Evolutionary conservation across 1,284 basidiomycete species (phyloP), one percentile per base, ranked within the genome.

Genomic region (Boletus sp.): DNA sequence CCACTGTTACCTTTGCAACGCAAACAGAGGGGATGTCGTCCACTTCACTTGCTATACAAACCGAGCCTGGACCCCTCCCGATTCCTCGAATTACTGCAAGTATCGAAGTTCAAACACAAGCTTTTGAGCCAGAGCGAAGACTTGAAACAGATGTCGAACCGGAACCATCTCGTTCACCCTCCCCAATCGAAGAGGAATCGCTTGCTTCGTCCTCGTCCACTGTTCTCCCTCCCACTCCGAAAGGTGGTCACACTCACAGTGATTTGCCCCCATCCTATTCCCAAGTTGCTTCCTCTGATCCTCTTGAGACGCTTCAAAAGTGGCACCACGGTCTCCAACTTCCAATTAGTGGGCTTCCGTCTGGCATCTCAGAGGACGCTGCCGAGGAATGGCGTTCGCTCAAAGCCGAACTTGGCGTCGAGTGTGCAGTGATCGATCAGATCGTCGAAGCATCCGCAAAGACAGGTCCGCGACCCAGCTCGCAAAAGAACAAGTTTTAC

Each of bases 391-490:
- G 88, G 84, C 78, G 77, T 51, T 75, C 81, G 7, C 70, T 92
- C 49, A 89, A 91, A 65, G 77, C 79, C 29, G 84, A 88, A 59
- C 73, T 90, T 2, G 88, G 87, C 10, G 73, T 90, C 33, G 81
- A 84, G 22, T 88, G 89, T 57, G 59, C 71, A n/a, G 82, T 87
- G 30, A 85, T 92, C 54, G 87, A 91, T 64, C 79, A 82, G 61
- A 69, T 91, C 50, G 78, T 67, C 25, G 74, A 68, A 58, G 71
- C 62, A 45, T 82, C 81, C 6, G 62, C 66, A 14, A 72, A 70
- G 54, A 70, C 65, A 5, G 66, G 69, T n/a, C 58, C 60, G 5
- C 50, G 63, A 46, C 64, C 65, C 30, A 49, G 65, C 46, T 51
- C 71, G 48, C 52, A 61, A 61, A 26, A 72, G 37, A 74, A 71